These are phyloP conservation scores for Phaffomyces opuntiae DNA, from an alignment of 805 yeast species.

Conservation along the genomic window DNA sequence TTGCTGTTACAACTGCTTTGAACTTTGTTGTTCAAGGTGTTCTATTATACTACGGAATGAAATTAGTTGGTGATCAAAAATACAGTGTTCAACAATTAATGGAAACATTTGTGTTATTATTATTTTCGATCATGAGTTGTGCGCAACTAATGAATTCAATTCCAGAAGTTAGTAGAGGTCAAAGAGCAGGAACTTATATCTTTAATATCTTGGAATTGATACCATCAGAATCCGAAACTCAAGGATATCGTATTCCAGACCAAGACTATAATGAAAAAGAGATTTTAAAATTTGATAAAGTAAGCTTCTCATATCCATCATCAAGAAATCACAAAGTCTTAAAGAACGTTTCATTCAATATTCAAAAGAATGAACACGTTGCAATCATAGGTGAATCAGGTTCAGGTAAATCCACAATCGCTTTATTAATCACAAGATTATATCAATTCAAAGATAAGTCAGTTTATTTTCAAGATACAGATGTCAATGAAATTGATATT, in stretches of 20 bases:
- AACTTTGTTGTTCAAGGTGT: conserved; percentile 60
- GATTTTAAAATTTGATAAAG: conserved; percentile 35
- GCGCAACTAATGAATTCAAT: conserved; percentile 51
- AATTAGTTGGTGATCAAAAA: conserved; percentile 50
- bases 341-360: conserved; percentile 32
- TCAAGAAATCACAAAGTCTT: conserved; percentile 29
- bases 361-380: conserved; percentile 43
- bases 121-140: conserved; percentile 67
- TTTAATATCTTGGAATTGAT: conserved; percentile 32
- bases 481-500: conserved; percentile 40
- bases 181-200: conserved; percentile 58
- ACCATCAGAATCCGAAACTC: conserved; percentile 30
- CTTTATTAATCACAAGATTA: conserved; percentile 48
- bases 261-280: conserved; percentile 19
- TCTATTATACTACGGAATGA: conserved; percentile 73
- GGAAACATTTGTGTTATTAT: conserved; percentile 61
- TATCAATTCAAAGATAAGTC: conserved; percentile 34
- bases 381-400: conserved; percentile 87
- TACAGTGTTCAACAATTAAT: conserved; percentile 55
- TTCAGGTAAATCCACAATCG: conserved; percentile 80
- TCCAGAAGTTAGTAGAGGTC: conserved; percentile 79
- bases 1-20: conserved; percentile 49
- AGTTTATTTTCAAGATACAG: conserved; percentile 39
- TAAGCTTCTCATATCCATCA: conserved; percentile 44
- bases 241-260: conserved; percentile 25